Evolutionary conservation across 371 early-diverging fungal species (phyloP), one percentile per base, ranked within the genome.

Genomic region (Dinochytrium kinnereticum): DNA sequence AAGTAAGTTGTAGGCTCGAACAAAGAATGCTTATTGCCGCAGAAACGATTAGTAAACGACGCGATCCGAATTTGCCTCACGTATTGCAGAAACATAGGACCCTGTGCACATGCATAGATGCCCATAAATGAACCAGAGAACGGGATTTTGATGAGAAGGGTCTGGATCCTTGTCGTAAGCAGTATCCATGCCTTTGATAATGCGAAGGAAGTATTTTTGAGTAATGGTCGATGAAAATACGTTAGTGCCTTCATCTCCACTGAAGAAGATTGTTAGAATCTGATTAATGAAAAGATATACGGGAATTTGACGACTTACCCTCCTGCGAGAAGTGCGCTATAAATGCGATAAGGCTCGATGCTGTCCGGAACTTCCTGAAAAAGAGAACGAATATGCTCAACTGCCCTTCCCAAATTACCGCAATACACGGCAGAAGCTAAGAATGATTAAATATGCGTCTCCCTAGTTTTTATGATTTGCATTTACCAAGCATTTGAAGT

Each of bases 401-500:
- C 73, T 1, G 83, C 81, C 15, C 86, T 73, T 0, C 49, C 59
- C 21, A 76, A 77, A 61, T 87, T 82, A 0, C 76, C 74, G 21
- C 79, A 75, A 10, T 87, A 76, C 0, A 89, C 30, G 26, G 88
- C 88, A 38, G 85, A 81, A 0, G 87, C 91, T 90, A 61, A 17
- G 17, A 49, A 37, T 49, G 21, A 39, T 38, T 0, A n/a, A n/a
- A n/a, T n/a, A n/a, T n/a, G n/a, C n/a, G n/a, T n/a, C n/a, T n/a
- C n/a, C n/a, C n/a, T n/a, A 21, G 40, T 37, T 57, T 5, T 53
- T n/a, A 53, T 53, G 49, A 0, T 51, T 50, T 17, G 59, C 50
- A 50, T 57, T 77, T 84, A 91, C 92, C 87, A 30, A 93, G 78
- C 71, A 89, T 78, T 10, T 90, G 86, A 44, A 93, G 30, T 59